Evolutionary conservation across 164 flowering plant species (phyloP).

Genomic region (Umbilicus rupestris): DNA sequence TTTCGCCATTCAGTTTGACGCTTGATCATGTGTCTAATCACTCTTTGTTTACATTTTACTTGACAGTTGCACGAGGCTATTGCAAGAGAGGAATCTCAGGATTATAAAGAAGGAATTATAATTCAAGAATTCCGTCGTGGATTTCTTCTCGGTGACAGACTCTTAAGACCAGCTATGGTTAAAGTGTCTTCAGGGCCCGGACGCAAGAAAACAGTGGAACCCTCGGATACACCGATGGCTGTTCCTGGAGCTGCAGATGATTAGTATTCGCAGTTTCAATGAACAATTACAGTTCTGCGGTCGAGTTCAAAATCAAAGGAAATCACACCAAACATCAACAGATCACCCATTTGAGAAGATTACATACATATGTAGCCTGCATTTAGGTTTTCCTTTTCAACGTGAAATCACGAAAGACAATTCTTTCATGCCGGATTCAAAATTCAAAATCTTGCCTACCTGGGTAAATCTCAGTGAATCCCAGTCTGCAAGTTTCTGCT

Average conservation of each 20-base stretch:
- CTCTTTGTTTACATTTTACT: neutral
- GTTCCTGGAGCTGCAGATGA: slow-evolving; percentile 34
- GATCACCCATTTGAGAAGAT: neutral
- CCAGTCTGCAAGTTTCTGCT: no score
- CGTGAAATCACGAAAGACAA: neutral
- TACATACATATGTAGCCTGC: neutral
- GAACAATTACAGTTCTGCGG: neutral
- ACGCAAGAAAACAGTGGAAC: slow-evolving; percentile 27
- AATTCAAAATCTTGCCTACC: no score
- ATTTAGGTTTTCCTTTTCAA: neutral
- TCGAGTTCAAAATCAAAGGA: neutral
- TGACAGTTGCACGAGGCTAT: slow-evolving; percentile 84
- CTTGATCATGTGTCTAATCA: neutral
- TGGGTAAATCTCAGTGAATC: no score
- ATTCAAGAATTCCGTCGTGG: slow-evolving; percentile 71
- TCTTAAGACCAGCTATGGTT: slow-evolving; percentile 87
- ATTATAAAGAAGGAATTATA: slow-evolving; percentile 68
- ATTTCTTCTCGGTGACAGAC: slow-evolving; percentile 59
- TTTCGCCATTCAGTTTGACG: neutral
- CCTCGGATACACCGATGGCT: slow-evolving; percentile 23
- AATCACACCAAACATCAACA: neutral
- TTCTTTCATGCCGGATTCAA: neutral
- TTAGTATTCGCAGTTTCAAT: neutral
- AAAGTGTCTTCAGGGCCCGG: slow-evolving; percentile 90
- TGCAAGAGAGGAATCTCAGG: slow-evolving; percentile 72